Base-by-base conservation (phyloP, 768 basidiomycete species). In the Boletellus sp. region DNA sequence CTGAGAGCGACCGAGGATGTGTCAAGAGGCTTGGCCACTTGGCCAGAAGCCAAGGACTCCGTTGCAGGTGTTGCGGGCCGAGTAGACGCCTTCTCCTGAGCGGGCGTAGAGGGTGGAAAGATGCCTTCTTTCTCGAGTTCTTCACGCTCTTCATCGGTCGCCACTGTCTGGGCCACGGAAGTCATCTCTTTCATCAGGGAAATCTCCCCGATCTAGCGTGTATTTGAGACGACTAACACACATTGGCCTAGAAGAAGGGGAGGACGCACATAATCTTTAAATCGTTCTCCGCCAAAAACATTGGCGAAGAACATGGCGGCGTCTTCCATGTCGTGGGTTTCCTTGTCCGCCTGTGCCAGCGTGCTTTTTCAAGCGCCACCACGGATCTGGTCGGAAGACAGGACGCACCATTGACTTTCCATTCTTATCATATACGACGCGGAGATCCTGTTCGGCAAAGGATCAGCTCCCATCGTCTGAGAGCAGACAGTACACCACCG, bases 161-260 rank as follows among this genome's bases (percentile, higher is more conserved):
- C 88, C 74, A 93, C 87, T 6, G 88, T 87, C 31, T 85, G 80
- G 13, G 93, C 88, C 22, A 89, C 82, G 31, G 81, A 80, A 20
- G 89, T 84, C 86, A 93, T 90, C 57, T 90, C 91, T 64, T 94
- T 97, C 83, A 96, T 92, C 34, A 97, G 77, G 6, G 88, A 86
- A 47, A 99, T 94, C 73, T 97, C 95, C 50, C 95, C 95, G 54
- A 98, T 95, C 94, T 96, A 67, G 16, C 37, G 17, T 43, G 31
- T 15, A 31, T 35, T 28, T 48, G 37, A 53, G 35, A 44, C 40
- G 3, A 36, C 31, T n/a, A 3, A 13, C 7, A 36, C 39, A 23
- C 20, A 28, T 36, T 12, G 32, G n/a, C 39, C 38, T 3, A 36
- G 20, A 41, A 45, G 15, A 45, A 41, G 6, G 45, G 42, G 22